Evolutionary conservation across 345 rosid genomes (phyloP).

Genomic region (Salix brachista): DNA sequence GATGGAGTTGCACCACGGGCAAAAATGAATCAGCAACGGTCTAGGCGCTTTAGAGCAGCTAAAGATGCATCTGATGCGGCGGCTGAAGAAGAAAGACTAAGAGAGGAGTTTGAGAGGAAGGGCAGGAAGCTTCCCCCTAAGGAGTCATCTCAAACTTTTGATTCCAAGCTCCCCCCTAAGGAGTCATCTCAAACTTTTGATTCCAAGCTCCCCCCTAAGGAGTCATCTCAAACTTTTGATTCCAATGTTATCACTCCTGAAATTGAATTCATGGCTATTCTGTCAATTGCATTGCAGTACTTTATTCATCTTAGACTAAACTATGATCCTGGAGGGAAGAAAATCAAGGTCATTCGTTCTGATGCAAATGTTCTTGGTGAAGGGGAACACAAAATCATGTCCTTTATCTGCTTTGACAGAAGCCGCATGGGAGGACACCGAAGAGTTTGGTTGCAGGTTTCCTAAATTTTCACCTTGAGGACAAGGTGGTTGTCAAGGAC

Average conservation of each 20-base stretch:
- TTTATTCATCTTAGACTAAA: conserved; percentile 77
- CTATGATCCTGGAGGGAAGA: conserved; percentile 94
- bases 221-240: conserved; percentile 61
- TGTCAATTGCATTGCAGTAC: conserved; percentile 81
- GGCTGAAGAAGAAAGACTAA: conserved; percentile 73
- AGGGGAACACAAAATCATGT: conserved; percentile 97
- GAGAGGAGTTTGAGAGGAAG: conserved; percentile 77
- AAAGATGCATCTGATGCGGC: conserved; percentile 88
- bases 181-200: too few species aligned
- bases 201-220: too few species aligned
- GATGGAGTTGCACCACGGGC: conserved; percentile 99
- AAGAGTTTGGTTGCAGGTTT: too few species aligned
- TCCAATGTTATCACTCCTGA: conserved; percentile 97
- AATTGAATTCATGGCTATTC: conserved; percentile 79
- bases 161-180: too few species aligned
- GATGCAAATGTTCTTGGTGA: conserved; percentile 99
- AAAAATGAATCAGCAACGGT: conserved; percentile 94
- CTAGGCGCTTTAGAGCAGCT: conserved; percentile 90
- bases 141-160: too few species aligned
- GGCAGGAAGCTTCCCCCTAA: conserved; percentile 84
- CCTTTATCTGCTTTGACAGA: too few species aligned
- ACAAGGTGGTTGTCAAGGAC: too few species aligned
- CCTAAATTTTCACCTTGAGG: too few species aligned
- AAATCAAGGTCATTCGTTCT: conserved; percentile 86
- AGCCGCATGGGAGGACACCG: too few species aligned